phyloP scores from a whole-genome alignment of 345 rosid species.

The Mercurialis annua region DNA sequence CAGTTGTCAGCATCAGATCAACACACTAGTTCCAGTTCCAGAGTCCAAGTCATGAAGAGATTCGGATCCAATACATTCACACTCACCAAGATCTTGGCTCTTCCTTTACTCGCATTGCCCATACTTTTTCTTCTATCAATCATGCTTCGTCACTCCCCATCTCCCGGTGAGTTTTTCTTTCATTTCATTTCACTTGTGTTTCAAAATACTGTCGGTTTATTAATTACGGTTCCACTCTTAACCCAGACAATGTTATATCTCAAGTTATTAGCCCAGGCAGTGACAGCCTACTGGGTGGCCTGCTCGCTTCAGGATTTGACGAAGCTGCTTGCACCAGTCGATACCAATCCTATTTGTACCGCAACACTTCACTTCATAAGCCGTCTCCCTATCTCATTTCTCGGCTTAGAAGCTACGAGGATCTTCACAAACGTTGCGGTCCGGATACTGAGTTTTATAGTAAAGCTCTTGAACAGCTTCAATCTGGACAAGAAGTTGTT shows the following conservation, averaged over 20 bases:
- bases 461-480: conserved; percentile 19
- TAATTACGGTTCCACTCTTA: neutral
- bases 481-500: conserved; percentile 16
- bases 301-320: conserved; percentile 26
- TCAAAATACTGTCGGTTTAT: neutral
- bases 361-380: conserved; percentile 16
- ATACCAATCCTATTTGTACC: conserved; percentile 19
- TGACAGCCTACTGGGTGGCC: conserved; percentile 27
- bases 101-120: conserved; percentile 11
- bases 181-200: neutral
- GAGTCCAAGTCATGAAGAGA: conserved; percentile 22
- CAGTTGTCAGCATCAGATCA: conserved; percentile 25
- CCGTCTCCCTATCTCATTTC: conserved; percentile 29
- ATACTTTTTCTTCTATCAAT: conserved; percentile 14
- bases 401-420: conserved; percentile 27
- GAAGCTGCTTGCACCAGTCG: conserved; percentile 24
- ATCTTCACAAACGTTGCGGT: conserved; percentile 30
- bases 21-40: conserved; percentile 21
- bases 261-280: neutral
- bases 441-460: conserved; percentile 23
- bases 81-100: conserved; percentile 31
- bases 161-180: neutral
- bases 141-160: conserved; percentile 14
- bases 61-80: conserved; percentile 33
- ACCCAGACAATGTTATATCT: neutral